phyloP scores from a whole-genome alignment of 768 basidiomycete species.

The Leccinum incarnatum region DNA sequence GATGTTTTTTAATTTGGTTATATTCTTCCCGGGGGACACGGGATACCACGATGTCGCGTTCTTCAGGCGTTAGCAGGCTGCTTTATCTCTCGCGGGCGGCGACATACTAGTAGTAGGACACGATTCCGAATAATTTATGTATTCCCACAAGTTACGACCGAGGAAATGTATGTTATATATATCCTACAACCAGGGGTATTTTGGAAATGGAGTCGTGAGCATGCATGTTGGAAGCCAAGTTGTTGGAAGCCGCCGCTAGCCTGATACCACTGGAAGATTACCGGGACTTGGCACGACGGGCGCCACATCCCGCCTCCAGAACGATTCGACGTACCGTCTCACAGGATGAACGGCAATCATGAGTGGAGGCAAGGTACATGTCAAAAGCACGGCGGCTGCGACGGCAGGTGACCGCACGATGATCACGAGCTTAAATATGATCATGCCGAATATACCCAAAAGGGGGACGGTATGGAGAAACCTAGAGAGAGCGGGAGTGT shows the following conservation, averaged over 20 bases:
- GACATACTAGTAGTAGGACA: no score
- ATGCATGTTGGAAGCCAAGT: not conserved
- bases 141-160: not conserved
- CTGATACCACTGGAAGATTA: not conserved
- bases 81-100: no score
- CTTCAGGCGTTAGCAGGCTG: no score
- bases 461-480: conserved; percentile 26
- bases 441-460: conserved; percentile 25
- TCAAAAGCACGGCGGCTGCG: conserved; percentile 17
- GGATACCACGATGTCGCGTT: no score
- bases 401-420: conserved; percentile 22
- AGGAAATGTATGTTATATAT: not conserved
- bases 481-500: conserved; percentile 10
- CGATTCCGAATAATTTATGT: no score
- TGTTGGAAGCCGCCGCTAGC: not conserved
- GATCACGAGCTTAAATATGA: conserved; percentile 14
- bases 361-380: conserved; percentile 22
- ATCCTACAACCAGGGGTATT: conserved; percentile 3
- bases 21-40: no score
- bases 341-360: conserved; percentile 6
- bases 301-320: not conserved
- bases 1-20: no score
- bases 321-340: conserved; percentile 5
- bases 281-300: not conserved
- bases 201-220: not conserved